These are phyloP conservation scores for Leccinum ochraceum DNA, from an alignment of 768 basidiomycete species.

Conservation along the genomic window DNA sequence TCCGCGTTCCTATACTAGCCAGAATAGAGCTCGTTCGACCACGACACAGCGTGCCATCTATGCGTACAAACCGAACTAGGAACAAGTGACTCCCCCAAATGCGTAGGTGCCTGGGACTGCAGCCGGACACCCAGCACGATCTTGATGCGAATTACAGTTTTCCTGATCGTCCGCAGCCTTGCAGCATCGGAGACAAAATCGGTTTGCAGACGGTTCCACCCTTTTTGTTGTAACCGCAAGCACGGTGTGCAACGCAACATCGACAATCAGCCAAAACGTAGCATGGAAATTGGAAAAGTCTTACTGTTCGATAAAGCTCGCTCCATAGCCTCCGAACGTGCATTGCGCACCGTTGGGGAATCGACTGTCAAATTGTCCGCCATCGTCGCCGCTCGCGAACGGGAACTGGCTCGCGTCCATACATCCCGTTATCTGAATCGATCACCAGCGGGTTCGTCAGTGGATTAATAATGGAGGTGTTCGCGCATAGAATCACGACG, in stretches of 20 bases:
- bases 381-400: slow-evolving; percentile 39
- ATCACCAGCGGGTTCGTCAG: not conserved
- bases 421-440: slow-evolving; percentile 41
- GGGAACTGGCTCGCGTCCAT: slow-evolving; percentile 33
- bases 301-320: slow-evolving; percentile 54
- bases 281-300: slow-evolving; percentile 9
- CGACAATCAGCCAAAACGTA: not conserved
- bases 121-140: slow-evolving; percentile 42
- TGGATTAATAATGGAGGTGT: not conserved
- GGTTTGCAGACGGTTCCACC: slow-evolving; percentile 45
- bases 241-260: not conserved
- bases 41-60: slow-evolving; percentile 16
- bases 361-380: slow-evolving; percentile 52
- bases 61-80: slow-evolving; percentile 25
- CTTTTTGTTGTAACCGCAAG: slow-evolving; percentile 24
- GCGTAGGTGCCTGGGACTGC: slow-evolving; percentile 49
- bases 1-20: not conserved
- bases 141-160: slow-evolving; percentile 54
- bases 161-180: slow-evolving; percentile 40
- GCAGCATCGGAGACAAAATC: slow-evolving; percentile 55
- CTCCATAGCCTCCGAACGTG: slow-evolving; percentile 49
- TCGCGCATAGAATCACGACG: not conserved
- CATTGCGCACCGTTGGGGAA: slow-evolving; percentile 57
- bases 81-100: slow-evolving; percentile 42
- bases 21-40: not conserved